Conservation (phyloP, 1,139 yeast species). For the Blastobotrys aristatus region DNA sequence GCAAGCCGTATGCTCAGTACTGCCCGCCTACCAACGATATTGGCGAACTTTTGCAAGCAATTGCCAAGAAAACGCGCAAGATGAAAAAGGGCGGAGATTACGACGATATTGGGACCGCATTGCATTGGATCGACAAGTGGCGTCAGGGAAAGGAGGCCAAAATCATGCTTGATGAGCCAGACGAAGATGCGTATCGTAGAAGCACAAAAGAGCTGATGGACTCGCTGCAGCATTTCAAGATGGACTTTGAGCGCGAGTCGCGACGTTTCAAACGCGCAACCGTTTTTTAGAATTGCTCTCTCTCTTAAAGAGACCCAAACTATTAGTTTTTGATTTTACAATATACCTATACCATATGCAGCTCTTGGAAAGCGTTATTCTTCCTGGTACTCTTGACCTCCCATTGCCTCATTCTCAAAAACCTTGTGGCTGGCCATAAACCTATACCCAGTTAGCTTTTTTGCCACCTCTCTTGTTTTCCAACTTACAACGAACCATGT, state of each 20-base stretch:
- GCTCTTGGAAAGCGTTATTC: slow-evolving; percentile 9
- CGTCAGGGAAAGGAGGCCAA: slow-evolving; percentile 50
- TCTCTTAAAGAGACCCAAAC: neutral
- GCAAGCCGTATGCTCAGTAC: slow-evolving; percentile 37
- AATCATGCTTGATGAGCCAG: slow-evolving; percentile 36
- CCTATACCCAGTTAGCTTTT: slow-evolving; percentile 22
- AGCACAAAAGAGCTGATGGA: slow-evolving; percentile 24
- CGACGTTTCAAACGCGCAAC: slow-evolving; percentile 12
- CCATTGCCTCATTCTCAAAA: slow-evolving; percentile 46
- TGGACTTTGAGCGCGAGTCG: slow-evolving; percentile 23
- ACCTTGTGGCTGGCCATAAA: slow-evolving; percentile 62
- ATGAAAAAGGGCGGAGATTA: slow-evolving; percentile 33
- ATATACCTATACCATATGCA: neutral
- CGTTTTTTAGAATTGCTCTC: slow-evolving; percentile 3
- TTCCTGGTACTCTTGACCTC: slow-evolving; percentile 16
- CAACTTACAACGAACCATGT: slow-evolving; percentile 50
- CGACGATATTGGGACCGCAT: slow-evolving; percentile 61
- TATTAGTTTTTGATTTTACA: neutral
- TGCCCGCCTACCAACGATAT: slow-evolving; percentile 72
- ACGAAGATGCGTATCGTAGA: slow-evolving; percentile 22
- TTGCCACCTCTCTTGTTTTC: neutral
- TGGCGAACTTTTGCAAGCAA: slow-evolving; percentile 51
- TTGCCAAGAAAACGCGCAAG: slow-evolving; percentile 38
- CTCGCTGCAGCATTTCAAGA: slow-evolving; percentile 22
- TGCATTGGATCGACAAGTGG: slow-evolving; percentile 64